These are phyloP conservation scores for Ambrosiella cleistominuta DNA, from an alignment of 2,329 filamentous ascomycete species.

Conservation along the genomic window DNA sequence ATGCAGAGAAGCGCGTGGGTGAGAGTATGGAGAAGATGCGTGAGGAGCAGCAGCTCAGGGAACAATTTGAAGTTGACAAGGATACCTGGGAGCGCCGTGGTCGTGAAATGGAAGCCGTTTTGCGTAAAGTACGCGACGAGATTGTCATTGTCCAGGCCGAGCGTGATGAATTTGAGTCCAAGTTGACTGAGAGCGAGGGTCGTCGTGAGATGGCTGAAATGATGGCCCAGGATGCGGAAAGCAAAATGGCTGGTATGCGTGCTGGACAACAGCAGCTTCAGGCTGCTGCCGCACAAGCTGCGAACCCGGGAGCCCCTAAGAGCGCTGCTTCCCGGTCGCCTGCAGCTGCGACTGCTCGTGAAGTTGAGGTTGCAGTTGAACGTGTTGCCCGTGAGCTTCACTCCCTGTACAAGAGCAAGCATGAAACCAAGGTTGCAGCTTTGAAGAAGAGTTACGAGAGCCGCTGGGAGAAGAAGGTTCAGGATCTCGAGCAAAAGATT, in stretches of 20 bases:
- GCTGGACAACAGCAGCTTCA: conserved; percentile 30
- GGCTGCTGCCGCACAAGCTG: conserved; percentile 22
- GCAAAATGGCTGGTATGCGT: conserved; percentile 56
- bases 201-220: conserved; percentile 56
- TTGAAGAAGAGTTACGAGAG: conserved; percentile 73
- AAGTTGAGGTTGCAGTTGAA: conserved; percentile 73
- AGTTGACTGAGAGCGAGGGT: conserved; percentile 61
- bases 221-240: conserved; percentile 58
- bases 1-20: conserved; percentile 83
- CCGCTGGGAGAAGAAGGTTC: conserved; percentile 75
- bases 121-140: conserved; percentile 66
- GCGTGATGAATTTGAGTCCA: conserved; percentile 57
- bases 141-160: conserved; percentile 64
- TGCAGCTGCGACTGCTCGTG: conserved; percentile 25
- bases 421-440: conserved; percentile 86
- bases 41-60: conserved; percentile 53
- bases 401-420: conserved; percentile 86
- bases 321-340: conserved; percentile 23
- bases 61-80: conserved; percentile 57
- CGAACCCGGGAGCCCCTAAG: conserved; percentile 9
- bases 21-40: conserved; percentile 69
- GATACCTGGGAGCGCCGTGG: conserved; percentile 71
- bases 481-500: conserved; percentile 56
- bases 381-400: conserved; percentile 90
- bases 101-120: conserved; percentile 66